These are phyloP conservation scores for Auricularia cornea DNA, from an alignment of 768 basidiomycete species.

Conservation along the genomic window DNA sequence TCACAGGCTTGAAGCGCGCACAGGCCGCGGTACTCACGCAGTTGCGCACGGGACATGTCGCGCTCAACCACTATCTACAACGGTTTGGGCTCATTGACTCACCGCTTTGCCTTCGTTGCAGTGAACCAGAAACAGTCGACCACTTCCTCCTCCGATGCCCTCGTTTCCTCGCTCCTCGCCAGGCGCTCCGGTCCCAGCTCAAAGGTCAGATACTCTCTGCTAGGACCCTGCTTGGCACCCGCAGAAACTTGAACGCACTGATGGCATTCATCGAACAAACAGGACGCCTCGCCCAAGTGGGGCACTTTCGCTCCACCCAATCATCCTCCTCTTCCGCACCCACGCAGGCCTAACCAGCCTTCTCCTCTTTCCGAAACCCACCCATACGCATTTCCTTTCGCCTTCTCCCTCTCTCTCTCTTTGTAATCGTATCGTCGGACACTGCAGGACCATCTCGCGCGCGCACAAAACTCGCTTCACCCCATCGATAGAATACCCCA, in stretches of 20 bases:
- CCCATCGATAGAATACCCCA: no score
- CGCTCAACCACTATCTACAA: slow-evolving; percentile 7
- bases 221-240: no score
- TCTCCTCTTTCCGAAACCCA: no score
- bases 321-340: neutral
- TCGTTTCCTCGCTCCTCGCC: neutral
- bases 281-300: no score
- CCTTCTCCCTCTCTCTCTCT: no score
- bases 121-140: slow-evolving; percentile 5
- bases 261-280: no score
- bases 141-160: slow-evolving; percentile 10
- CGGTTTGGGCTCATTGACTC: slow-evolving; percentile 2
- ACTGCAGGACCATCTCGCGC: no score
- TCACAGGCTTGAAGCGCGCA: neutral
- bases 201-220: neutral
- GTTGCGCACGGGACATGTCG: slow-evolving; percentile 9
- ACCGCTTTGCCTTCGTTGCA: slow-evolving; percentile 5
- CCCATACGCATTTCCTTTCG: no score
- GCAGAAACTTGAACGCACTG: no score
- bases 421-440: no score
- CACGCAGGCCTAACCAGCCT: no score
- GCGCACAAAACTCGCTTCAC: no score
- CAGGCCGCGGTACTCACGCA: slow-evolving; percentile 5
- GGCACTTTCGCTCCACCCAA: neutral
- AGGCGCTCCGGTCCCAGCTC: neutral